Evolutionary conservation across 495 filamentous ascomycete species (phyloP).

Genomic region (Glonium stellatum): DNA sequence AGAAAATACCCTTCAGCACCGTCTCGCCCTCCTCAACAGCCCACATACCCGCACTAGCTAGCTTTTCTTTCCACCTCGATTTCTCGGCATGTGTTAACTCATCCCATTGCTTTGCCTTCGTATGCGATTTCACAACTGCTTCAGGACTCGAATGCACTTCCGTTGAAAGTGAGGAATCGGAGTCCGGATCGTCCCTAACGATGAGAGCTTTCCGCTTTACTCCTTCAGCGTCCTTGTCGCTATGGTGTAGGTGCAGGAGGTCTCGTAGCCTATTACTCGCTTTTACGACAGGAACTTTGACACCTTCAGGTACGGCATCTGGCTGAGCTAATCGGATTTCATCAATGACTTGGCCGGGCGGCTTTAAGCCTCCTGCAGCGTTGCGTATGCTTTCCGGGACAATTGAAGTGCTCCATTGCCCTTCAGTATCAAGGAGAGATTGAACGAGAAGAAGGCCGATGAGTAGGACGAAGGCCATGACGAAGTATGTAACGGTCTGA

Average conservation of each 20-base stretch:
- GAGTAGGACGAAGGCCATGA: conserved; percentile 45
- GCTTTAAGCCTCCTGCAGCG: conserved; percentile 27
- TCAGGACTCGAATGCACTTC: conserved; percentile 30
- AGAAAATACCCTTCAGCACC: conserved; percentile 67
- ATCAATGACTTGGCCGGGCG: conserved; percentile 6
- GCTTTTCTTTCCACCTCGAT: conserved; percentile 58
- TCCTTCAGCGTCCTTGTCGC: neutral
- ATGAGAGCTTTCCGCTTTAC: conserved; percentile 14
- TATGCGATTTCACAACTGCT: conserved; percentile 42
- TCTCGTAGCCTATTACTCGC: conserved; percentile 21
- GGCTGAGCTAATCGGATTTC: conserved; percentile 12
- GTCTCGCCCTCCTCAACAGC: conserved; percentile 61
- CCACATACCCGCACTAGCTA: conserved; percentile 69
- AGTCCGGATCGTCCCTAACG: conserved; percentile 20
- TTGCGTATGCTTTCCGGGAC: conserved; percentile 36
- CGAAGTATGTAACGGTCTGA: conserved; percentile 41
- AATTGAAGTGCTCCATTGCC: conserved; percentile 51
- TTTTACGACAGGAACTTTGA: conserved; percentile 8
- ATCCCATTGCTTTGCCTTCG: conserved; percentile 54
- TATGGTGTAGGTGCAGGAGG: conserved; percentile 17
- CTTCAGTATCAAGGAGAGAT: conserved; percentile 57
- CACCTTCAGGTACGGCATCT: neutral
- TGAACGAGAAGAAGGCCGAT: conserved; percentile 58
- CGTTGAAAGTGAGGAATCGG: conserved; percentile 13
- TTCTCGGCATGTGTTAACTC: conserved; percentile 54